Conservation (phyloP, 1,284 basidiomycete species). For the Ceratobasidium sp. region DNA sequence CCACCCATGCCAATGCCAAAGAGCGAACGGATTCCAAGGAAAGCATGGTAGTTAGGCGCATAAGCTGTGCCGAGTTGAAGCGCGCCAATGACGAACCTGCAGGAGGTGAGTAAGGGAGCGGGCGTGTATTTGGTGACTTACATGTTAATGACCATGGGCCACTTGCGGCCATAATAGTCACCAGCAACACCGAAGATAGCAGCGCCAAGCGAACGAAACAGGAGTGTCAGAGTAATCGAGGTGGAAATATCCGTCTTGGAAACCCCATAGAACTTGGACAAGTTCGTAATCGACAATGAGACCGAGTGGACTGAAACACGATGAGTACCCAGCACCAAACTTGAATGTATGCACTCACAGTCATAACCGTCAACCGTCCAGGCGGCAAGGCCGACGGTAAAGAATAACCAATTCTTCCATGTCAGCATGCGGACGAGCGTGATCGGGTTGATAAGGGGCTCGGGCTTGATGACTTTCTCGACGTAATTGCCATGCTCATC, state of each 20-base stretch:
- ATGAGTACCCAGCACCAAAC: neutral
- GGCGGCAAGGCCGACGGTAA: constrained; percentile 47
- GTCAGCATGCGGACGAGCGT: constrained; percentile 49
- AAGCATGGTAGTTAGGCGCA: constrained; percentile 67
- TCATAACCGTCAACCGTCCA: constrained; percentile 38
- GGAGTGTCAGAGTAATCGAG: constrained; percentile 88
- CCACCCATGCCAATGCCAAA: constrained; percentile 87
- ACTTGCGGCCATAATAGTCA: constrained; percentile 90
- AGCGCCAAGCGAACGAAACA: constrained; percentile 88
- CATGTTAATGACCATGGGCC: constrained; percentile 84
- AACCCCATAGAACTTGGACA: constrained; percentile 43
- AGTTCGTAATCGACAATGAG: constrained; percentile 24
- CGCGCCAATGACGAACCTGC: constrained; percentile 41
- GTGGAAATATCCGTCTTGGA: constrained; percentile 36
- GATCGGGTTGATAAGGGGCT: constrained; percentile 47
- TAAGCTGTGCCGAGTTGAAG: constrained; percentile 65
- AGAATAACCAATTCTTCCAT: constrained; percentile 49
- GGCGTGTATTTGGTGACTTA: constrained; percentile 46
- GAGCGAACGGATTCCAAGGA: constrained; percentile 76
- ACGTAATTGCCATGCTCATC: constrained; percentile 34
- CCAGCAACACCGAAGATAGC: constrained; percentile 71
- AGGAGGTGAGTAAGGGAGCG: constrained; percentile 54
- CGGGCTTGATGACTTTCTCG: constrained; percentile 35
- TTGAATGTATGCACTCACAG: neutral
- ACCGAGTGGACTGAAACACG: constrained; percentile 18